Percentiles rank a stretch among this genome's conserved stretches.
phyloP scores from a whole-genome alignment of 2,329 filamentous ascomycete genomes.

The Bipolaris bicolor region DNA sequence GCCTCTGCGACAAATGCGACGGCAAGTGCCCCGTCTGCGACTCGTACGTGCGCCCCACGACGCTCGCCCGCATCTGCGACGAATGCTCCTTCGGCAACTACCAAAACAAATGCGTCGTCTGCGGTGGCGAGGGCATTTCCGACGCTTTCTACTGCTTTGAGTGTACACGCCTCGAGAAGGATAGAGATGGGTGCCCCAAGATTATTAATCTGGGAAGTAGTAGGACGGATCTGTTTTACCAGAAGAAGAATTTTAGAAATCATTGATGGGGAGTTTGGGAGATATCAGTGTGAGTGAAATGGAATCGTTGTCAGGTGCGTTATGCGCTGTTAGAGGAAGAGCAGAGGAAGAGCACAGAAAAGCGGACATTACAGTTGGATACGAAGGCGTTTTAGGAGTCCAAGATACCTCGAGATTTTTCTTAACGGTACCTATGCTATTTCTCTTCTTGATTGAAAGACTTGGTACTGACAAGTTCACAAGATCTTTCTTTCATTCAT shows the following conservation, averaged over 20 bases:
- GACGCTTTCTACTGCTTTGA: constrained; percentile 99
- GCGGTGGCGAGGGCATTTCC: constrained; percentile 95
- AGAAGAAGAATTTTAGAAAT: constrained; percentile 75
- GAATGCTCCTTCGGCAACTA: constrained; percentile 99
- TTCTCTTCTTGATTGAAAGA: not conserved
- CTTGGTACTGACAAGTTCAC: not conserved
- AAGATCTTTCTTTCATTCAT: not conserved
- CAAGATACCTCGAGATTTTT: constrained; percentile 1
- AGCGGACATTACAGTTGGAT: not conserved
- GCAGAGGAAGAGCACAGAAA: not conserved
- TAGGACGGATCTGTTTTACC: constrained; percentile 86
- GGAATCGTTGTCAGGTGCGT: not conserved
- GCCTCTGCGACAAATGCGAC: constrained; percentile 99
- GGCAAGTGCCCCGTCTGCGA: constrained; percentile 99
- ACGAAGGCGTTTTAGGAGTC: constrained; percentile 2
- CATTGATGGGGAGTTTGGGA: constrained; percentile 42
- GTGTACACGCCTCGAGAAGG: constrained; percentile 95
- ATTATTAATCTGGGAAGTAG: constrained; percentile 98
- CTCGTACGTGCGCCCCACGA: constrained; percentile 96
- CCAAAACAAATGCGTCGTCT: constrained; percentile 99
- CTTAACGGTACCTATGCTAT: not conserved
- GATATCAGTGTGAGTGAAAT: not conserved
- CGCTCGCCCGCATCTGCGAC: constrained; percentile 97
- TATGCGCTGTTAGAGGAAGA: not conserved
- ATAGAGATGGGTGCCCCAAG: constrained; percentile 96